These are phyloP conservation scores for Aurantiochytrium sp. DNA, from an alignment of 108 stramenopile species.

Conservation along the genomic window DNA sequence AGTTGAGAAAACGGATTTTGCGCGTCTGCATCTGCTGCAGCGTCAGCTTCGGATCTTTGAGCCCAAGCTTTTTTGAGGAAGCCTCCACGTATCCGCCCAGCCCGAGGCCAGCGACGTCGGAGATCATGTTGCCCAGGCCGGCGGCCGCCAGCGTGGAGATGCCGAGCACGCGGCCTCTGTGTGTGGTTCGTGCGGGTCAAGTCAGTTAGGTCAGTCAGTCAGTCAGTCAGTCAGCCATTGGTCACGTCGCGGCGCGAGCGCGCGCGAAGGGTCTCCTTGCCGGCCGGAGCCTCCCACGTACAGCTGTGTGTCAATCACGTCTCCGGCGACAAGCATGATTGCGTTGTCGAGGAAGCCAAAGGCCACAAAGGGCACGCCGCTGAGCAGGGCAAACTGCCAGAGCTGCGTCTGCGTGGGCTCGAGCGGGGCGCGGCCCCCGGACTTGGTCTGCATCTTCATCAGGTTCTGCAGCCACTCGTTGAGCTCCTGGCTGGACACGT, in stretches of 20 bases:
- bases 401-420: conserved; percentile 17
- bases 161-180: conserved; percentile 73
- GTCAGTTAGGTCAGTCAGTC: too few relatives aligned
- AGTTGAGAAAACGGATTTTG: not conserved
- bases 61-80: conserved; percentile 48
- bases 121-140: conserved; percentile 79
- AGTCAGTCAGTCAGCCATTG: too few relatives aligned
- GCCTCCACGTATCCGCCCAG: conserved; percentile 73
- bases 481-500: conserved; percentile 17
- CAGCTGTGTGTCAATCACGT: conserved; percentile 75
- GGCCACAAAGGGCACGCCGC: conserved; percentile 19
- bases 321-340: conserved; percentile 88
- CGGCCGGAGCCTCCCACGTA: too few relatives aligned
- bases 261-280: too few relatives aligned
- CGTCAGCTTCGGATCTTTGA: conserved; percentile 68
- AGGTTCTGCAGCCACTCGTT: not conserved
- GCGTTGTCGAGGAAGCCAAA: conserved; percentile 96
- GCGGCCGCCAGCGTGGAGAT: conserved; percentile 93
- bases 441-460: not conserved
- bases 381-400: not conserved
- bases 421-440: not conserved
- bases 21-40: conserved; percentile 62
- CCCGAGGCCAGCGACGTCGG: conserved; percentile 75
- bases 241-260: too few relatives aligned
- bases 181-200: not conserved